Base-by-base conservation (phyloP, 2,329 filamentous ascomycete genomes). In the Teratosphaeria epicoccoides region DNA sequence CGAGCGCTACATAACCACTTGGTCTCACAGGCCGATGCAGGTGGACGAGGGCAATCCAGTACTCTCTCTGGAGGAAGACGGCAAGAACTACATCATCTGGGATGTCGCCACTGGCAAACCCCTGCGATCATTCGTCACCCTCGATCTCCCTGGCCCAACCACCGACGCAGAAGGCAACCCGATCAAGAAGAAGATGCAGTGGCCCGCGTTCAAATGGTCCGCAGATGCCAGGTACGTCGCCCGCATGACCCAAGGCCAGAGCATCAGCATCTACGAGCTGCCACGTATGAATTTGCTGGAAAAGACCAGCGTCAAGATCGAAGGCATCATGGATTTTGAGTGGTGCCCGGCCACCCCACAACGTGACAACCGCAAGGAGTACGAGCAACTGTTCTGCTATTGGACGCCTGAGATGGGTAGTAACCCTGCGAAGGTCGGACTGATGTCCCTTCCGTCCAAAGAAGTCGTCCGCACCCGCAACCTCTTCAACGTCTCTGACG, bases 191-290 rank as follows among this genome's bases (percentile, higher is more conserved):
- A 96, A 96, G 80, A 83, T 94, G 62, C 87, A 93, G 66, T 98
- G 93, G 93, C 93, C 93, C 23, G 90, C 91, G 2, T 98, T 98
- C 82, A 98, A 98, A 76, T 98, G 93, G 93, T 97, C 93, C 25
- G 78, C 93, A 2, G 93, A 98, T 67, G 89, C 96, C 73, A 93
- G 94, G 71, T 98, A 95, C 69, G 90, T 97, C 56, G 93, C 93
- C 22, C 84, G 93, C 57, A 83, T 97, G 76, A 88, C 83, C 56
- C 89, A 88, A 59, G 87, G 86, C 59, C 82, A 89, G 61, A 88
- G 87, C 51, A 95, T 98, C 65, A 93, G 88, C 49, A 82, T 95
- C 63, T 95, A 95, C 70, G 88, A 95, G 70, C 75, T 89, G 12
- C 89, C 89, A 43, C 80, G 84, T 64, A 95, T 95, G 89, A 87